Evolutionary conservation across 2,329 filamentous ascomycete genomes (phyloP), one percentile per base, ranked within the genome.

Genomic region (Rhinocladiella similis): DNA sequence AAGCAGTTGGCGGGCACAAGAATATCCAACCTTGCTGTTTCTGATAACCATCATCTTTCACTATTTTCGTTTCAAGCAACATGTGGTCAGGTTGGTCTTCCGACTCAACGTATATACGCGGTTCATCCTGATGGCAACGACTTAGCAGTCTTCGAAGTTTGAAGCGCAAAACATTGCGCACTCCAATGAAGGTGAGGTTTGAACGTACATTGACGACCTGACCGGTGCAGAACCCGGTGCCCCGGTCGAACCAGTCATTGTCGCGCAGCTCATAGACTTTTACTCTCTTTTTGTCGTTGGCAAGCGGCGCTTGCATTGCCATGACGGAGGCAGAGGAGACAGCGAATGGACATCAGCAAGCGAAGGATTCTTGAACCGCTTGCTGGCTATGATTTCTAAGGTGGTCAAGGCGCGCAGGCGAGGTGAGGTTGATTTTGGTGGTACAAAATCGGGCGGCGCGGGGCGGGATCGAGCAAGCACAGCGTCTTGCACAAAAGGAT

Each of bases 241-340:
- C 94, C 69, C 93, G 84, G 77, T 99, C 94, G 72, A 93, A 97
- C 94, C 94, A 99, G 84, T 97, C 94, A 82, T 96, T 96, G 77
- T 96, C 91, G 74, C 90, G 91, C 69, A 99, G 83, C 80, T 97
- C 94, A 75, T 99, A 99, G 72, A 99, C 94, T 81, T 99, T 99
- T 75, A 97, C 94, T 81, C 94, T 71, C 69, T 78, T 79, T 68
- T 75, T 77, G 71, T 77, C 77, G 69, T 76, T 75, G 67, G 75
- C 70, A 65, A 75, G 72, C 67, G 75, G 74, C 65, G 74, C 68
- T 65, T 75, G 74, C 71, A 75, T 70, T 68, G 76, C 75, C 77
- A 78, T 80, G 56, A 62, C 56, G 50, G 36, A 52, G 48, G 43
- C 49, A 49, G 50, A 29, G 54, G 47, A 50, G 35, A 38, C 35